These are phyloP conservation scores for Triticum timopheevii DNA, from an alignment of 176 grass and related monocot genomes.

Conservation along the genomic window DNA sequence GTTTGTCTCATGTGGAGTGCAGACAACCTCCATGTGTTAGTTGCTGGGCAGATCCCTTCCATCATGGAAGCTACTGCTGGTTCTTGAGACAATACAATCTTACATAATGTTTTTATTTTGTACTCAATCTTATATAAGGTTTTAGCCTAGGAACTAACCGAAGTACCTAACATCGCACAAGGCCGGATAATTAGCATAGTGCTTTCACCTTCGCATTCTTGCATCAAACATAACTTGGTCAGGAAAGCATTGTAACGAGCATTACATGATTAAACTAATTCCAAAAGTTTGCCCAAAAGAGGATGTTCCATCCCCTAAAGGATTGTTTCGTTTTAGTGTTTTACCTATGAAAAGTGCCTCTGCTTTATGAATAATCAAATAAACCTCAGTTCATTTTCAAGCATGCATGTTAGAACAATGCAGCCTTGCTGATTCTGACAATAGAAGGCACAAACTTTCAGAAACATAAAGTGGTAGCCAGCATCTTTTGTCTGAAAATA, in stretches of 20 bases:
- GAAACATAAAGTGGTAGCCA: background rate
- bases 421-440: slow-evolving; percentile 19
- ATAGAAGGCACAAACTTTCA: background rate
- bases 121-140: background rate
- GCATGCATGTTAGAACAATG: slow-evolving; percentile 12
- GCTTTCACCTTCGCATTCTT: background rate
- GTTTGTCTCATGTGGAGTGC: slow-evolving; percentile 28
- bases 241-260: background rate
- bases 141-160: background rate
- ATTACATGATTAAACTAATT: background rate
- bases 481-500: slow-evolving; percentile 1
- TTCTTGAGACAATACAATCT: background rate
- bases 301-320: background rate
- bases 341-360: background rate
- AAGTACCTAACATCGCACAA: slow-evolving; percentile 5
- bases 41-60: slow-evolving; percentile 5
- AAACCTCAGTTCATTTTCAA: background rate
- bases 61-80: background rate
- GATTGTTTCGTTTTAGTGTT: background rate
- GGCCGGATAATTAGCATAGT: background rate
- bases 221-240: background rate
- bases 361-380: background rate
- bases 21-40: slow-evolving; percentile 38
- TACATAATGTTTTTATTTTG: too few species aligned
- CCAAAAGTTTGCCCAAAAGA: background rate